phyloP scores from a whole-genome alignment of 2,329 filamentous ascomycete species.

The Hymenoscyphus linearis region DNA sequence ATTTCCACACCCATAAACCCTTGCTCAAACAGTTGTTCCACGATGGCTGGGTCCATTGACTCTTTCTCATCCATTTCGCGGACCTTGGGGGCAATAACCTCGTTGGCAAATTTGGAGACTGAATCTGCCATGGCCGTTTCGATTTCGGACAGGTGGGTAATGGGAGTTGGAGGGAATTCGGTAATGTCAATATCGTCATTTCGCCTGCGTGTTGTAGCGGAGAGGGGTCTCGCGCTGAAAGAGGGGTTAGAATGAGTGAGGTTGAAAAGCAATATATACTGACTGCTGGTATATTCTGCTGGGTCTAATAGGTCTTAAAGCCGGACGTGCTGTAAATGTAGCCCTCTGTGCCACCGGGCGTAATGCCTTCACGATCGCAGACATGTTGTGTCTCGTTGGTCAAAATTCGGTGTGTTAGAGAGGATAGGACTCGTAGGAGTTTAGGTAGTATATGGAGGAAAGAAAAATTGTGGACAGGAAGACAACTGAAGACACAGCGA shows the following conservation, averaged over 20 bases:
- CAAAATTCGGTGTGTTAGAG: background rate
- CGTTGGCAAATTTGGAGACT: constrained; percentile 85
- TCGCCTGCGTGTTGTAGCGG: constrained; percentile 51
- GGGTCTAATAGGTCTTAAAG: constrained; percentile 34
- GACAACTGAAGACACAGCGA: background rate
- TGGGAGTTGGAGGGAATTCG: constrained; percentile 81
- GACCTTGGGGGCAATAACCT: constrained; percentile 83
- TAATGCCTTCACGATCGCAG: constrained; percentile 41
- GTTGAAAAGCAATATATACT: constrained; percentile 4
- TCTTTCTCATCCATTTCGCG: constrained; percentile 98
- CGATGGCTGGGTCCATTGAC: constrained; percentile 79
- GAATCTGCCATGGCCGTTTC: constrained; percentile 85
- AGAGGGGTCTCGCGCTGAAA: constrained; percentile 48
- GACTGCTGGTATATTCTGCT: constrained; percentile 39
- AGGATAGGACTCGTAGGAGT: background rate
- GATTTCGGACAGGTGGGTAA: constrained; percentile 86
- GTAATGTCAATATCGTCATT: constrained; percentile 57
- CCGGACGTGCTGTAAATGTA: constrained; percentile 34
- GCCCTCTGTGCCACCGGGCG: constrained; percentile 39
- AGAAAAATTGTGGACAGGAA: background rate
- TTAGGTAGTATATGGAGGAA: background rate
- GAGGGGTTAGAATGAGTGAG: background rate
- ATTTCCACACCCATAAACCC: constrained; percentile 97
- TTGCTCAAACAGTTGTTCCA: constrained; percentile 95
- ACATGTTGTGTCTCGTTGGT: constrained; percentile 35